phyloP scores from a whole-genome alignment of 164 flowering plant genomes.

The Liquidambar formosana region DNA sequence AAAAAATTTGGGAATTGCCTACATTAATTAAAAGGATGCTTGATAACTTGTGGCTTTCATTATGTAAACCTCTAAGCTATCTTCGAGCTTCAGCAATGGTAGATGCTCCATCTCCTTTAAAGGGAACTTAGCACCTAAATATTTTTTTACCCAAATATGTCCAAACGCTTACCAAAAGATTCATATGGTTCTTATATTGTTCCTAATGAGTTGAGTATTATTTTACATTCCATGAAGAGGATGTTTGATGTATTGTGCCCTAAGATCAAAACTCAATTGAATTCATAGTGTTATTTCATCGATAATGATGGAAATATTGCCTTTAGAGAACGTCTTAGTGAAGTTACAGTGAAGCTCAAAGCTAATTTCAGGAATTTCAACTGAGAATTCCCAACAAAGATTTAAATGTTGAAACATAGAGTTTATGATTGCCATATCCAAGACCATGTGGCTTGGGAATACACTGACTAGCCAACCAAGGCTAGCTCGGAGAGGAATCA shows the following conservation, averaged over 20 bases:
- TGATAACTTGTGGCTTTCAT: no score
- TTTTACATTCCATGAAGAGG: slow-evolving; percentile 89
- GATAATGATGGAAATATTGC: slow-evolving; percentile 61
- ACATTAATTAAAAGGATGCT: no score
- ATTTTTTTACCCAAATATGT: slow-evolving; percentile 84
- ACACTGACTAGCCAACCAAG: no score
- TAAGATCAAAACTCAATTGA: slow-evolving; percentile 68
- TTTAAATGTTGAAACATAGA: no score
- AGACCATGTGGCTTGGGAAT: no score
- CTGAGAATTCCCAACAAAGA: no score
- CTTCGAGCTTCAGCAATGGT: no score
- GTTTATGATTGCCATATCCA: no score
- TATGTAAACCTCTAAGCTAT: no score
- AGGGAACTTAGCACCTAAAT: slow-evolving; percentile 74
- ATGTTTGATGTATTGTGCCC: slow-evolving; percentile 86
- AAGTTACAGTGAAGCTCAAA: slow-evolving; percentile 89
- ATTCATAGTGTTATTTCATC: slow-evolving; percentile 81
- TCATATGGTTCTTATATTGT: slow-evolving; percentile 51
- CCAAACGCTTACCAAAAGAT: slow-evolving; percentile 79
- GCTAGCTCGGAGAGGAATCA: no score
- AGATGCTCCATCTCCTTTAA: slow-evolving; percentile 83
- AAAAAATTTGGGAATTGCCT: no score
- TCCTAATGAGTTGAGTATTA: slow-evolving; percentile 85
- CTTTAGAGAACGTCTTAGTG: slow-evolving; percentile 88
- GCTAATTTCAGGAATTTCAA: slow-evolving; percentile 86